Conservation (phyloP, 2,329 filamentous ascomycete species). For the Diaporthe citri region DNA sequence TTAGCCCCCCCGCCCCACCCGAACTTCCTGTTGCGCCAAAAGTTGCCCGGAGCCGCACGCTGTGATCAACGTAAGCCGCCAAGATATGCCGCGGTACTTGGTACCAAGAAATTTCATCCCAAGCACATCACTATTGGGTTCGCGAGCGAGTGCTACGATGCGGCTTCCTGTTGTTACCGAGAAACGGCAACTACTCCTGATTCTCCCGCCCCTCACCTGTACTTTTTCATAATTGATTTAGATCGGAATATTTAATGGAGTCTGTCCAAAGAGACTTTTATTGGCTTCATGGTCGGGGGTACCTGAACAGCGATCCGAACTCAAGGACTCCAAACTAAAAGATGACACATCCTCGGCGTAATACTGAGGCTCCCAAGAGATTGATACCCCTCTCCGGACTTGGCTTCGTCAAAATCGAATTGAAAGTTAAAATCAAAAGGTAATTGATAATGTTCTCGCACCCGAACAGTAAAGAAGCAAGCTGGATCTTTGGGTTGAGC, state of each 20-base stretch:
- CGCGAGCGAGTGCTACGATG: too few relatives aligned
- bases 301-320: background rate
- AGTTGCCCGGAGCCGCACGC: too few relatives aligned
- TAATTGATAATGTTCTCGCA: background rate
- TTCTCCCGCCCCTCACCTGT: background rate
- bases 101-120: too few relatives aligned
- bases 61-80: too few relatives aligned
- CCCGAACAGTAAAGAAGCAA: background rate
- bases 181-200: too few relatives aligned
- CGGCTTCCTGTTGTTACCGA: too few relatives aligned
- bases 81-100: too few relatives aligned
- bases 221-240: background rate
- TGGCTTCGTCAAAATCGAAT: background rate
- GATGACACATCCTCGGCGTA: background rate
- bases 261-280: background rate
- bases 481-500: background rate
- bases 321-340: background rate
- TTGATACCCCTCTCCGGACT: background rate
- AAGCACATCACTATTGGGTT: too few relatives aligned
- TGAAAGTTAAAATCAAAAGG: background rate
- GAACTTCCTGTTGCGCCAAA: too few relatives aligned
- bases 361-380: background rate
- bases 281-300: background rate
- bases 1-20: too few relatives aligned
- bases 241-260: accelerated